Evolutionary conservation across 306 rosid genomes (phyloP).

Genomic region (Cyclanthera cordifolia): DNA sequence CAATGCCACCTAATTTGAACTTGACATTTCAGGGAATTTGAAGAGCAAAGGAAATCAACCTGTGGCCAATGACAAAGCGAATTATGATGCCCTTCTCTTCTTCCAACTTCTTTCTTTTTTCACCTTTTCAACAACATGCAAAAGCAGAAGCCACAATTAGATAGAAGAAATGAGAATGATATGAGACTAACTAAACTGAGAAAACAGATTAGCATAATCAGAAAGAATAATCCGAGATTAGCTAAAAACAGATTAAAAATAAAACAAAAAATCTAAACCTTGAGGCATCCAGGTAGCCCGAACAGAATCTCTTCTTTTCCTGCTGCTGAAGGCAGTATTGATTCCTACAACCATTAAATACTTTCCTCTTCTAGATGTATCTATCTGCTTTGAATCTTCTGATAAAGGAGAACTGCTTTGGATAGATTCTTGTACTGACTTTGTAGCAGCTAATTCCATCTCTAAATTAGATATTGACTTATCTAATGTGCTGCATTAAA

Average conservation of each 20-base stretch:
- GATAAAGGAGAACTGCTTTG: constrained; percentile 62
- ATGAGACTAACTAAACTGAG: background rate
- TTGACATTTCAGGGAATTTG: background rate
- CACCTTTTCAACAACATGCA: constrained; percentile 45
- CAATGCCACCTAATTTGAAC: constrained; percentile 4
- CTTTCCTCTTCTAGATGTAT: constrained; percentile 50
- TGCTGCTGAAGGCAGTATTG: constrained; percentile 99
- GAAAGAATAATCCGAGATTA: background rate
- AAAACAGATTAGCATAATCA: constrained; percentile 2
- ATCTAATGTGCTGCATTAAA: constrained; percentile 55
- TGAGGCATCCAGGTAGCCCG: constrained; percentile 98
- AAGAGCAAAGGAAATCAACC: constrained; percentile 33
- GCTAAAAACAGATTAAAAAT: background rate
- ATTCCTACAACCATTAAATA: constrained; percentile 81
- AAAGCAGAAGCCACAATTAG: constrained; percentile 28
- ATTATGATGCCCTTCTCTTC: constrained; percentile 90
- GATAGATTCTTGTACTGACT: constrained; percentile 70
- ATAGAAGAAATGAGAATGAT: background rate
- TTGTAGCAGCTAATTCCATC: constrained; percentile 92
- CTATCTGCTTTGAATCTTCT: constrained; percentile 34
- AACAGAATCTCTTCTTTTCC: constrained; percentile 94
- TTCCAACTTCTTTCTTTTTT: constrained; percentile 80
- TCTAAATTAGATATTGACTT: constrained; percentile 84
- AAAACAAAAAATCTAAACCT: constrained; percentile 36
- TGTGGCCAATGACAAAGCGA: constrained; percentile 94